Evolutionary conservation across 2,329 filamentous ascomycete genomes (phyloP).

Genomic region (Fusarium goolgardi): DNA sequence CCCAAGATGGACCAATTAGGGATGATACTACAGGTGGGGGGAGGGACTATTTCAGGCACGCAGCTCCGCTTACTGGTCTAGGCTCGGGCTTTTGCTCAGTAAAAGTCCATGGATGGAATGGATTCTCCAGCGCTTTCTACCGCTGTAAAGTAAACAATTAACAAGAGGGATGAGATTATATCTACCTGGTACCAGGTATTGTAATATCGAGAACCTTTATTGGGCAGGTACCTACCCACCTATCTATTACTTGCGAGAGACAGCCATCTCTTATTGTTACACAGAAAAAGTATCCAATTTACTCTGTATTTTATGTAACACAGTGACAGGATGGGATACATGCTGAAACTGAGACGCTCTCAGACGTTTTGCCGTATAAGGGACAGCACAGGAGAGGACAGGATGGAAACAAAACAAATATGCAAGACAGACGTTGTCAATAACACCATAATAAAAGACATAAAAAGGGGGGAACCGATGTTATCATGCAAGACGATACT

Average conservation of each 20-base stretch:
- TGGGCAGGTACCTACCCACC: too few species aligned
- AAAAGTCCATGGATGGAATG: not conserved
- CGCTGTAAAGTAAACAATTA: constrained; percentile 1
- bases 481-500: not conserved
- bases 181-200: too few species aligned
- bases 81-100: not conserved
- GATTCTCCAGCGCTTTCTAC: not conserved
- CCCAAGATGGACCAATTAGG: constrained; percentile 30
- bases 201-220: not conserved
- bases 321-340: not conserved
- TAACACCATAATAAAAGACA: not conserved
- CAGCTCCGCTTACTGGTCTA: constrained; percentile 26
- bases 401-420: constrained; percentile 28
- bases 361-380: constrained; percentile 18
- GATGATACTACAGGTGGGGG: not conserved
- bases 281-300: constrained; percentile 1
- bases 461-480: not conserved
- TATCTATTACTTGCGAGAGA: not conserved
- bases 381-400: not conserved
- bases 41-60: constrained; percentile 34
- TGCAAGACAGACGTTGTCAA: not conserved
- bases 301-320: constrained; percentile 4
- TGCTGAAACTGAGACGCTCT: constrained; percentile 33
- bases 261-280: constrained; percentile 2
- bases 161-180: not conserved